Evolutionary conservation across 306 rosid genomes (phyloP).

Genomic region (Trifolium subterraneum): DNA sequence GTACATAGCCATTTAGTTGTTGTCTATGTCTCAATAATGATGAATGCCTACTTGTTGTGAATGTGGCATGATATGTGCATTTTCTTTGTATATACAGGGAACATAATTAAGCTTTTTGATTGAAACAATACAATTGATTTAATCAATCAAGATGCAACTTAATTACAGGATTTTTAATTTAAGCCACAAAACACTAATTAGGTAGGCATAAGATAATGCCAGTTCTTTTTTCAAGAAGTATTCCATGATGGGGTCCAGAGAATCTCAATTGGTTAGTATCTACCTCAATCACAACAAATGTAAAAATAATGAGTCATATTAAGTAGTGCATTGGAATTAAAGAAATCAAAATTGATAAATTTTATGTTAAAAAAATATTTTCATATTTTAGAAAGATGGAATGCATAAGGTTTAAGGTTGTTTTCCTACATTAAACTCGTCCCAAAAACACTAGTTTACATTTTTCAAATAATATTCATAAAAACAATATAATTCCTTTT

Average conservation of each 20-base stretch:
- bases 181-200: slow-evolving; percentile 16
- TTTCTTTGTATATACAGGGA: slow-evolving; percentile 12
- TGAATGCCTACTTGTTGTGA: slow-evolving; percentile 22
- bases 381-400: too few relatives aligned
- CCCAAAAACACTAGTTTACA: too few relatives aligned
- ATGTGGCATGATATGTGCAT: slow-evolving; percentile 24
- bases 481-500: too few relatives aligned
- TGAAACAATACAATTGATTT: slow-evolving; percentile 27
- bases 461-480: too few relatives aligned
- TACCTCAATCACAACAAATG: slow-evolving; percentile 20
- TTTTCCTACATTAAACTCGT: too few relatives aligned
- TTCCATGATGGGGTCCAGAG: slow-evolving; percentile 5
- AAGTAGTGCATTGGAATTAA: too few relatives aligned
- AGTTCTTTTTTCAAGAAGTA: slow-evolving; percentile 16
- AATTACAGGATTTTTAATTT: not conserved
- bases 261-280: slow-evolving; percentile 18
- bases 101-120: slow-evolving; percentile 28
- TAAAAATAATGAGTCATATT: too few relatives aligned
- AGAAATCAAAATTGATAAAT: too few relatives aligned
- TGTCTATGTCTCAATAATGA: slow-evolving; percentile 54
- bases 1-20: slow-evolving; percentile 49
- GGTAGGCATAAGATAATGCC: slow-evolving; percentile 34
- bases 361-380: too few relatives aligned
- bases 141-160: slow-evolving; percentile 9
- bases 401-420: too few relatives aligned